Conservation (phyloP, 345 rosid genomes). For the Lepidium africanum region DNA sequence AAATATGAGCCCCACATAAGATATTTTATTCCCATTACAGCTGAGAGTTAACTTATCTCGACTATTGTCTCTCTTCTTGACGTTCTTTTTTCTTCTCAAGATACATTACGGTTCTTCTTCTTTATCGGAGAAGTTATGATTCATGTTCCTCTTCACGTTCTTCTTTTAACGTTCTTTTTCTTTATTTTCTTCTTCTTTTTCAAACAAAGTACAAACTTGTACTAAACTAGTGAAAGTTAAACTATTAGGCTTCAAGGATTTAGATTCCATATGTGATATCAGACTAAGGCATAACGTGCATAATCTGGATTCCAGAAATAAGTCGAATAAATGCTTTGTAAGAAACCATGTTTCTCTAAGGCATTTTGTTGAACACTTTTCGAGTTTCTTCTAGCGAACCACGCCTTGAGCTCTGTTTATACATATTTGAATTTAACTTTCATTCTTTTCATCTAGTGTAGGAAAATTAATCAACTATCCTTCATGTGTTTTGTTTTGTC, state of each 20-base stretch:
- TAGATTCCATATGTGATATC: slow-evolving; percentile 32
- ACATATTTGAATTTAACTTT: too few species aligned
- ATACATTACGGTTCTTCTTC: too few species aligned
- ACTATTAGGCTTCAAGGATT: slow-evolving; percentile 50
- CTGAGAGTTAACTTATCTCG: too few species aligned
- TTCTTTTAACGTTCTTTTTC: neutral
- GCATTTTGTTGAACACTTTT: slow-evolving; percentile 66
- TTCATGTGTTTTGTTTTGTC: too few species aligned
- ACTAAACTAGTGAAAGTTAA: slow-evolving; percentile 63
- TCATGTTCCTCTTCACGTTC: too few species aligned
- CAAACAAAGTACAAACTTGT: slow-evolving; percentile 46
- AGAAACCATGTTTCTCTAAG: slow-evolving; percentile 41
- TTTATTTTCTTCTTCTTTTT: neutral
- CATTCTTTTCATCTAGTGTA: too few species aligned
- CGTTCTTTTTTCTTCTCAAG: too few species aligned
- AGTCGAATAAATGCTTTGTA: slow-evolving; percentile 62
- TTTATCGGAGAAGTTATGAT: too few species aligned
- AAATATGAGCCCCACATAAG: too few species aligned
- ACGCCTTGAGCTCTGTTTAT: slow-evolving; percentile 23
- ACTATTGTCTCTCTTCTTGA: too few species aligned
- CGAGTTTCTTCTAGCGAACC: slow-evolving; percentile 32
- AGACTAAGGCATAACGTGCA: slow-evolving; percentile 31
- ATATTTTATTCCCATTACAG: too few species aligned
- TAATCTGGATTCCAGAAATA: slow-evolving; percentile 39
- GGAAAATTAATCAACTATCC: too few species aligned